Conservation (phyloP, 1,139 yeast genomes). For the Zygoascus meyerae region DNA sequence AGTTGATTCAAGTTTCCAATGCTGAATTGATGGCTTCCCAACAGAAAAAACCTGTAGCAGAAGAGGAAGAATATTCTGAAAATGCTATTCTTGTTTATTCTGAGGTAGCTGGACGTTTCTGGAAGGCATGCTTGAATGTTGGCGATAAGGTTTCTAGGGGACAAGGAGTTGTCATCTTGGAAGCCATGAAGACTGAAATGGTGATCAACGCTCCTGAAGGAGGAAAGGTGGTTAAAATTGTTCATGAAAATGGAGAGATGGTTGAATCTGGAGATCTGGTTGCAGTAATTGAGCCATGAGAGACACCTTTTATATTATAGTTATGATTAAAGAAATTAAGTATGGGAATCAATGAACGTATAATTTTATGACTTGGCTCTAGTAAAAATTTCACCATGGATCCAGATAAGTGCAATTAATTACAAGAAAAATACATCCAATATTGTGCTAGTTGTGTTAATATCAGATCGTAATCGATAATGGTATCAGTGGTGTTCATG, state of each 20-base stretch:
- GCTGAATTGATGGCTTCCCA: slow-evolving; percentile 55
- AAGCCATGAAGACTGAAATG: slow-evolving; percentile 99
- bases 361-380: too few species aligned
- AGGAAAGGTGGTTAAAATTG: slow-evolving; percentile 74
- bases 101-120: slow-evolving; percentile 92
- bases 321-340: neutral
- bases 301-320: neutral
- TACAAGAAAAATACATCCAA: too few species aligned
- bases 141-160: slow-evolving; percentile 74
- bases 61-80: slow-evolving; percentile 48
- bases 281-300: slow-evolving; percentile 51
- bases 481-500: too few species aligned
- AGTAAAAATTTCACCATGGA: too few species aligned
- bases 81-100: slow-evolving; percentile 81
- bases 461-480: too few species aligned
- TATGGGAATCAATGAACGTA: too few species aligned
- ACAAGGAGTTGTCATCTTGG: slow-evolving; percentile 81
- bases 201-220: slow-evolving; percentile 62
- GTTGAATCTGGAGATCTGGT: slow-evolving; percentile 94
- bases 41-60: slow-evolving; percentile 35
- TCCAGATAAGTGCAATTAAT: too few species aligned
- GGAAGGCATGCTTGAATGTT: slow-evolving; percentile 80
- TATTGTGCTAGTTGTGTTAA: too few species aligned
- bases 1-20: slow-evolving; percentile 76
- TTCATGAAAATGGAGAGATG: slow-evolving; percentile 86